A percentile compares a stretch with the other conserved stretches of the same genome.
These are phyloP conservation scores for slime mould (Dictyostelium discoideum) DNA, from an alignment of 78 protist genomes.

Conservation along the genomic window dicty_2.7 NC_007089.4:175501-176000, in stretches of 20 bases:
- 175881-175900: neutral
- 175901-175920: neutral
- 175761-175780: neutral
- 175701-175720: neutral
- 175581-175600: too few species aligned
- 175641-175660: neutral
- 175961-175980: too few species aligned
- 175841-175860: neutral
- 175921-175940: neutral
- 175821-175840: neutral
- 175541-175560: too few species aligned
- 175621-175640: neutral
- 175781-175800: neutral
- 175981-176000: too few species aligned
- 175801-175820: neutral
- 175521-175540: too few species aligned
- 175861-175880: neutral
- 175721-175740: neutral
- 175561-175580: too few species aligned
- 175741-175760: neutral
- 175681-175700: neutral
- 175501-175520: too few species aligned
- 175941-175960: too few species aligned
- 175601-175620: neutral
- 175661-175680: neutral